phyloP scores from a whole-genome alignment of 2,329 filamentous ascomycete genomes.

The Diaporthe citrichinensis region DNA sequence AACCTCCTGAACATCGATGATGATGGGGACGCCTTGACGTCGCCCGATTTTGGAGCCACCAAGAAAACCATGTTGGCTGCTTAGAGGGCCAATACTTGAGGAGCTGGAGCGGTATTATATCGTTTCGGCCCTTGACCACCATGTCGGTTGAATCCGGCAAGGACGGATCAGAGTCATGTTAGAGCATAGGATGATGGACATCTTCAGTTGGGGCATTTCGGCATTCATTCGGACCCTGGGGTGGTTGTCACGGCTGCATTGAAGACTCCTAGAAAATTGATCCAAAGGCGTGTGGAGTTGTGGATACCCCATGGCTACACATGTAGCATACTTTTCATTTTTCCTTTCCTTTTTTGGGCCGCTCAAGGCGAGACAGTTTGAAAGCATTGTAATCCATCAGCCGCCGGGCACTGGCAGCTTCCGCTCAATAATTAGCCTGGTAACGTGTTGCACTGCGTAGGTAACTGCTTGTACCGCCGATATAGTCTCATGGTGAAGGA shows the following conservation, averaged over 20 bases:
- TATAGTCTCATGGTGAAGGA: neutral
- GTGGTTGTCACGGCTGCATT: neutral
- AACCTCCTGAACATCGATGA: slow-evolving; percentile 68
- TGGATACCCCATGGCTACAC: slow-evolving; percentile 23
- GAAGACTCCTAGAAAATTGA: slow-evolving; percentile 12
- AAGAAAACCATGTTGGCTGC: slow-evolving; percentile 47
- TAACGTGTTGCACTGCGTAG: neutral
- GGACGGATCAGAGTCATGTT: neutral
- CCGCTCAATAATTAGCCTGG: neutral
- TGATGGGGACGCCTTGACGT: slow-evolving; percentile 54
- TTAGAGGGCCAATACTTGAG: slow-evolving; percentile 39
- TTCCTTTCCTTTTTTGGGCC: neutral
- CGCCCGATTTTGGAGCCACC: slow-evolving; percentile 37
- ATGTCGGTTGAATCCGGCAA: neutral
- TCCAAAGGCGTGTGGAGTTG: slow-evolving; percentile 30
- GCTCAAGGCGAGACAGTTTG: neutral
- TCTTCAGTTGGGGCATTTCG: neutral
- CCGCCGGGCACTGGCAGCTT: neutral
- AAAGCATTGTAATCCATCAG: neutral
- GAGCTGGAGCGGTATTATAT: neutral
- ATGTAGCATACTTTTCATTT: slow-evolving; percentile 15
- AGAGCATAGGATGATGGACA: neutral
- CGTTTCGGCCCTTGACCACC: neutral
- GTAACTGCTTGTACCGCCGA: neutral
- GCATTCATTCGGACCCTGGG: slow-evolving; percentile 5